Base-by-base conservation (phyloP, 306 rosid species). In the Fragaria iinumae region DNA sequence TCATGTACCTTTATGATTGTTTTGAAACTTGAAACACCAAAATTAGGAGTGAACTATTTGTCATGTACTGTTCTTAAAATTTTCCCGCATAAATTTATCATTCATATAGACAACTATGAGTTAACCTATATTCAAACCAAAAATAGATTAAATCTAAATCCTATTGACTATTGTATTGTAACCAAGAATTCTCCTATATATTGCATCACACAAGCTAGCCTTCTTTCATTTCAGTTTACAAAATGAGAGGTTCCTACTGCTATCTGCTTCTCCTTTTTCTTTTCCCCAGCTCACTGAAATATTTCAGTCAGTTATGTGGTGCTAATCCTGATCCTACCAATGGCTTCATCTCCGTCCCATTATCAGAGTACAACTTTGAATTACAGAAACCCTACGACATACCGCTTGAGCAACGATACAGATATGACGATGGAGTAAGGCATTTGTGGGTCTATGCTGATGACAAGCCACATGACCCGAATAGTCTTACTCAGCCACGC, bases 381-480 rank as follows among this genome's bases (percentile, higher is more conserved):
- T 14, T 75, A 29, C 79, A 75, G 62, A 75, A 63, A 63, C 79
- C 72, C 3, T 75, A 75, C 34, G 77, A 84, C 67, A 72, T 82
- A 48, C 83, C 88, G 14, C 59, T 84, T 0, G 78, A 80, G 1
- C 57, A 82, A 48, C 70, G 85, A 32, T 84, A 84, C 32, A 84
- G 79, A 34, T 80, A 14, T 20, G 67, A n/a, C 20, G 53, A 87
- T 36, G 88, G 88, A 17, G 80, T 87, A 23, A 80, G 74, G 62
- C 25, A 65, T 13, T 18, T 84, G 5, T 87, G 88, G 86, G 88
- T 87, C 64, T 84, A 84, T 75, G 84, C 87, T 12, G 64, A 87
- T 74, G 90, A 87, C 80, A 80, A 77, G 81, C 87, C 90, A 11
- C 83, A 75, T 21, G 10, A 49, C 39, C 80, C 82, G 20, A 29